Evolutionary conservation across 2,329 filamentous ascomycete genomes (phyloP).

Genomic region (Chalaropsis ovoidea): DNA sequence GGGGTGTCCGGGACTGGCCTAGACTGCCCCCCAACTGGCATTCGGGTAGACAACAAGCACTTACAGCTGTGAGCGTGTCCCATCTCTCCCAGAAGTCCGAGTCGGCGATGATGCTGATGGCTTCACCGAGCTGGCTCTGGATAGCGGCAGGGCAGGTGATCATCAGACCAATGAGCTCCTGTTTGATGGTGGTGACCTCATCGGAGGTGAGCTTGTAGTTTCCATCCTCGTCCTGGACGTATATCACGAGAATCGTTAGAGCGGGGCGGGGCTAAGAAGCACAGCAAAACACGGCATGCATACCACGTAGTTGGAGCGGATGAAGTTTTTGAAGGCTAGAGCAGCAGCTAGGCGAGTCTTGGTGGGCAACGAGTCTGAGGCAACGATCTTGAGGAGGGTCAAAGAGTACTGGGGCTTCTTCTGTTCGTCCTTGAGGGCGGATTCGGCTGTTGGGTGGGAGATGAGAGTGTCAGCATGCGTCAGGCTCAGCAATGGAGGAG

Average conservation of each 20-base stretch:
- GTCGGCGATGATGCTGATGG: slow-evolving; percentile 93
- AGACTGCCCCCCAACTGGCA: too few species aligned
- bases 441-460: slow-evolving; percentile 54
- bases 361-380: slow-evolving; percentile 56
- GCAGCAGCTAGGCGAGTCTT: slow-evolving; percentile 81
- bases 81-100: slow-evolving; percentile 94
- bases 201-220: slow-evolving; percentile 75
- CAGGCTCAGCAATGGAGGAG: slow-evolving; percentile 23
- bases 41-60: neutral
- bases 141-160: slow-evolving; percentile 78
- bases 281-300: slow-evolving; percentile 28
- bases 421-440: slow-evolving; percentile 67
- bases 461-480: slow-evolving; percentile 3
- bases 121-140: slow-evolving; percentile 88
- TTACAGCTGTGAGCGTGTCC: slow-evolving; percentile 67
- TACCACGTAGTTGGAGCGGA: slow-evolving; percentile 83
- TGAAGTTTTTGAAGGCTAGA: slow-evolving; percentile 97
- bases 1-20: neutral
- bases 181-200: slow-evolving; percentile 86
- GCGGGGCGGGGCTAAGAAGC: slow-evolving; percentile 25
- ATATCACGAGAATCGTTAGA: neutral
- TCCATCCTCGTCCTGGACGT: slow-evolving; percentile 68
- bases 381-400: slow-evolving; percentile 79
- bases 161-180: slow-evolving; percentile 92
- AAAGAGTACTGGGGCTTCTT: slow-evolving; percentile 80